These are phyloP conservation scores for Saccharomycopsis schoenii DNA, from an alignment of 805 yeast genomes.

Conservation along the genomic window DNA sequence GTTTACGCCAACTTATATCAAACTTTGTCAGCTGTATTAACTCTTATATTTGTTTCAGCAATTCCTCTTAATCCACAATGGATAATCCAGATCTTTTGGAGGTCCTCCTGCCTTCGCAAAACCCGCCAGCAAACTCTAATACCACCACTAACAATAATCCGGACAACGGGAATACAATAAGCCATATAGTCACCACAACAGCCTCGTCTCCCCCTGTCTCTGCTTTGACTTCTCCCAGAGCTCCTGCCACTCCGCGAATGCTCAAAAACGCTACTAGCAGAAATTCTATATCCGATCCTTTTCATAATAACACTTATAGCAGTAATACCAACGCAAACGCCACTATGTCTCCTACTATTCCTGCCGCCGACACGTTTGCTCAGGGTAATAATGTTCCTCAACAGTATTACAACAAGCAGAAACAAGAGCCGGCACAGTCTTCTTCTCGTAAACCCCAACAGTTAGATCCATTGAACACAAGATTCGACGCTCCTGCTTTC, in stretches of 20 bases:
- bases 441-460: neutral
- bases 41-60: too few species aligned
- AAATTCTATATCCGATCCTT: constrained; percentile 24
- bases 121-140: neutral
- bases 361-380: neutral
- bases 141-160: neutral
- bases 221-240: constrained; percentile 21
- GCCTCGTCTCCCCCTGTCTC: constrained; percentile 14
- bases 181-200: constrained; percentile 6
- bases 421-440: neutral
- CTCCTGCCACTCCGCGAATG: constrained; percentile 67
- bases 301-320: neutral
- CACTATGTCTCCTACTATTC: neutral
- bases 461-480: neutral
- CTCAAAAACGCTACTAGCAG: constrained; percentile 40
- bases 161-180: constrained; percentile 8
- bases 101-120: neutral
- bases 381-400: neutral
- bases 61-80: constrained; percentile 1
- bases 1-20: too few species aligned
- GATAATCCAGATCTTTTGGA: neutral
- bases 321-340: neutral
- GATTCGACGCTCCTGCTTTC: neutral
- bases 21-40: too few species aligned
- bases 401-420: neutral